Conservation (phyloP, 2,329 filamentous ascomycete species). For the Phaeosphaeria sp. region DNA sequence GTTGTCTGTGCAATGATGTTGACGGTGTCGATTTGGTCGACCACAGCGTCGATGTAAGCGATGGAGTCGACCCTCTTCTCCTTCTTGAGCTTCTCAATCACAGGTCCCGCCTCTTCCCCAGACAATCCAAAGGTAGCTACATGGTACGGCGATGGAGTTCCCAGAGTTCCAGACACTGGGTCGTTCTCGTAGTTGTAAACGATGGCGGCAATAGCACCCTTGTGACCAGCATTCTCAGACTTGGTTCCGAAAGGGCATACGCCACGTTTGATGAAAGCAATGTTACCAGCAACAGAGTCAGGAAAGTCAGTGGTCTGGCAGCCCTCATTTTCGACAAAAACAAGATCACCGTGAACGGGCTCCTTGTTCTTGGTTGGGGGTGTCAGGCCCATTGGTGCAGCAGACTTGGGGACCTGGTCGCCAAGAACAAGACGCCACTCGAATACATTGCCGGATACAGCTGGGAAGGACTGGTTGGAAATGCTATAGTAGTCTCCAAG, state of each 20-base stretch:
- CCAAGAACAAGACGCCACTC: conserved; percentile 48
- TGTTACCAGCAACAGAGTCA: conserved; percentile 64
- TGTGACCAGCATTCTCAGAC: conserved; percentile 70
- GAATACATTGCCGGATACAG: conserved; percentile 45
- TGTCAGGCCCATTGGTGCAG: conserved; percentile 44
- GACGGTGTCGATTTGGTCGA: conserved; percentile 58
- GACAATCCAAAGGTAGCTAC: conserved; percentile 75
- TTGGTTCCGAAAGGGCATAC: conserved; percentile 76
- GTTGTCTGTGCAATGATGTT: conserved; percentile 52
- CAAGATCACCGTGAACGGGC: conserved; percentile 44
- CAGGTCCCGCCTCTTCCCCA: conserved; percentile 65
- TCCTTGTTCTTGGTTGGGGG: conserved; percentile 47
- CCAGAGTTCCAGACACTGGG: conserved; percentile 69
- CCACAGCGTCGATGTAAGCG: conserved; percentile 56
- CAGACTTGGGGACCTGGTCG: conserved; percentile 41
- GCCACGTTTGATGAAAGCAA: conserved; percentile 76
- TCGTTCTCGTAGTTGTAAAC: conserved; percentile 78
- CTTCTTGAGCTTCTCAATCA: conserved; percentile 59
- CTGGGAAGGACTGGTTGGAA: conserved; percentile 46
- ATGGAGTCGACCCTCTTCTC: conserved; percentile 51
- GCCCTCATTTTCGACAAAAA: conserved; percentile 43
- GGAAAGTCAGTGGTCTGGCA: conserved; percentile 65
- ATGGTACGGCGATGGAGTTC: conserved; percentile 63
- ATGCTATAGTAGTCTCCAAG: conserved; percentile 51
- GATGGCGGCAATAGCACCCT: conserved; percentile 74